Base-by-base conservation (phyloP, 306 rosid species). In the Fragaria iinumae region DNA sequence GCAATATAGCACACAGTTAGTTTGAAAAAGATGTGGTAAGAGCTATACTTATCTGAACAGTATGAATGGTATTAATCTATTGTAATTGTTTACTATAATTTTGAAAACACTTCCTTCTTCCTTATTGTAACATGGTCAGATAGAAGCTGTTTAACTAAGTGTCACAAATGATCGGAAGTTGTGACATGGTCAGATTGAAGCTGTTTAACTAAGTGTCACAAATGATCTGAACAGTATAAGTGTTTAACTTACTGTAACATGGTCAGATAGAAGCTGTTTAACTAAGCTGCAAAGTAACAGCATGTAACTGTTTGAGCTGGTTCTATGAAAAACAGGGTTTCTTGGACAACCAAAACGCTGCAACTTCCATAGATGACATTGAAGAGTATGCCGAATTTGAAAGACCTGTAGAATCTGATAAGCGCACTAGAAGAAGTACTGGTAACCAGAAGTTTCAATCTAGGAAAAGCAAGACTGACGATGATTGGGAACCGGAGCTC, bases 401-500 rank as follows among this genome's bases (percentile, higher is more conserved):
- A 74, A 82, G 84, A 83, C 71, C 87, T 48, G 41, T 67, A 62
- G 62, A 85, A 29, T 86, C 85, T 23, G 82, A 55, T 12, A 74
- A 60, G 77, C 68, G 72, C 55, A 77, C 74, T 68, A 82, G 81
- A 66, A 85, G 80, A 83, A 60, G 82, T 71, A 80, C 49, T 34
- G 83, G 91, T 59, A 73, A 83, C 67, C 87, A 81, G 85, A 88
- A 82, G 85, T 73, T 81, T 48, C 81, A 76, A 60, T 74, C 25
- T 52, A 86, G 81, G 81, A 84, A 84, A 52, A 86, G 80, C 83
- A 89, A 86, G 60, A 59, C 67, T 43, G 83, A 85, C 41, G 96
- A 90, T 79, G 89, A 94, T 65, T 89, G 90, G 97, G 98, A 89
- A 78, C 91, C 89, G 90, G 98, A 89, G 79, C 91, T 90, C 73